A percentile compares a stretch with the other conserved stretches of the same genome.
These are phyloP conservation scores for Aureobasidium sp. DNA, from an alignment of 2,329 filamentous ascomycete species.

Conservation along the genomic window DNA sequence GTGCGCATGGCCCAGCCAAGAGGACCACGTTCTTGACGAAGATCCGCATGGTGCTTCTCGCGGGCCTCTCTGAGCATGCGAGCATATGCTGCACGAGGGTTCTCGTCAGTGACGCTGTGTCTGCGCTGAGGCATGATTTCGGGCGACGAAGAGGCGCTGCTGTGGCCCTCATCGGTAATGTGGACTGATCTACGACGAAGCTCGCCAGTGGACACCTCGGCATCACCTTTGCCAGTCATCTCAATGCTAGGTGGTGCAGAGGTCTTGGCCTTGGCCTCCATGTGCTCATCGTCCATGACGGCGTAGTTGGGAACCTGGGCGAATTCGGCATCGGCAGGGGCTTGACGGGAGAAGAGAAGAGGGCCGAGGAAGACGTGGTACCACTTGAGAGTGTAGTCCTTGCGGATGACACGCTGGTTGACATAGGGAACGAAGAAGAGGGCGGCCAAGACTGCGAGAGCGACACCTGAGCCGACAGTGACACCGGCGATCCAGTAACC, in stretches of 20 bases:
- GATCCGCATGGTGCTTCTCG: conserved; percentile 47
- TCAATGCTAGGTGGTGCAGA: not conserved
- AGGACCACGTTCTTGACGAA: conserved; percentile 52
- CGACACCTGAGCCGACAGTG: conserved; percentile 37
- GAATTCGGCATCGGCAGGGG: conserved; percentile 45
- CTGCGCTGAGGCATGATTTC: not conserved
- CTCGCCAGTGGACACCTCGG: not conserved
- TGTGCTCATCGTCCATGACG: conserved; percentile 59
- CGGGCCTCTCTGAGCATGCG: conserved; percentile 31
- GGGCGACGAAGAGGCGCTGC: not conserved
- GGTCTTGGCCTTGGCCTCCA: conserved; percentile 33
- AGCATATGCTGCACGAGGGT: not conserved
- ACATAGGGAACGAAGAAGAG: conserved; percentile 34
- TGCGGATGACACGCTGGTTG: conserved; percentile 27
- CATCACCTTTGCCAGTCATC: not conserved
- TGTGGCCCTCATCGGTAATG: not conserved
- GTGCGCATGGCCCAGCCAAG: conserved; percentile 79
- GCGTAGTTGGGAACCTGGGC: conserved; percentile 67
- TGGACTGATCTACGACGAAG: conserved; percentile 7
- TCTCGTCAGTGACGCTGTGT: not conserved
- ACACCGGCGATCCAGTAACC: conserved; percentile 44
- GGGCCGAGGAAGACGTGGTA: conserved; percentile 31
- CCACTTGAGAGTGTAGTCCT: conserved; percentile 28
- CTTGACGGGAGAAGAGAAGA: conserved; percentile 44
- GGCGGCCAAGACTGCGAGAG: conserved; percentile 36